phyloP scores from a whole-genome alignment of 495 filamentous ascomycete genomes.

The Podospora anserina region DNA sequence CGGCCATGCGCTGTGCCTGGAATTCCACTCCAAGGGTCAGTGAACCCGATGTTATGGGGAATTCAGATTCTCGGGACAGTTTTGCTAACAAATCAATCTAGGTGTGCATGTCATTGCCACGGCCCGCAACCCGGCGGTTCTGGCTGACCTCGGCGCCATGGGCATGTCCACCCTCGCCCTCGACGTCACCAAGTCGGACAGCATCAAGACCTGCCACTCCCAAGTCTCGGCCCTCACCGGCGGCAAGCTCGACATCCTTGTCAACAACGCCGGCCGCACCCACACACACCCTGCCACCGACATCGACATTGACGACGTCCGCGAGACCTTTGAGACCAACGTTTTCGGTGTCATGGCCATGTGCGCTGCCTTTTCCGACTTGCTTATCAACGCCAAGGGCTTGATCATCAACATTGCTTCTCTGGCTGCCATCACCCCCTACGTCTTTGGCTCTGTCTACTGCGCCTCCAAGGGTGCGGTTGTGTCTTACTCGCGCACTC shows the following conservation, averaged over 20 bases:
- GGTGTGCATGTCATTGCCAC: constrained; percentile 54
- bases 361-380: constrained; percentile 52
- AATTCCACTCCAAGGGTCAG: constrained; percentile 50
- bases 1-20: constrained; percentile 47
- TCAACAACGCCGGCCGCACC: constrained; percentile 64
- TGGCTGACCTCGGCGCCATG: constrained; percentile 42
- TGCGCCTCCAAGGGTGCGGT: constrained; percentile 54
- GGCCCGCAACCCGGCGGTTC: constrained; percentile 46
- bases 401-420: constrained; percentile 56
- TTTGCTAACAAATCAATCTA: constrained; percentile 19
- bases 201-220: constrained; percentile 47
- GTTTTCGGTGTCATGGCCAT: constrained; percentile 57
- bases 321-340: constrained; percentile 59
- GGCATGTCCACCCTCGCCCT: constrained; percentile 50
- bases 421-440: constrained; percentile 45
- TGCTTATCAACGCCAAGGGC: constrained; percentile 52
- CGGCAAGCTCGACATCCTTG: constrained; percentile 59
- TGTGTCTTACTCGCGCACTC: constrained; percentile 46
- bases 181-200: constrained; percentile 49
- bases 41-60: not conserved
- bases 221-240: constrained; percentile 51
- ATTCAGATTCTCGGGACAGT: not conserved
- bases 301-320: constrained; percentile 48
- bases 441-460: constrained; percentile 51
- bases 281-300: constrained; percentile 55